Evolutionary conservation across 768 basidiomycete species (phyloP), one percentile per base, ranked within the genome.

Genomic region (Naganishia onofrii): DNA sequence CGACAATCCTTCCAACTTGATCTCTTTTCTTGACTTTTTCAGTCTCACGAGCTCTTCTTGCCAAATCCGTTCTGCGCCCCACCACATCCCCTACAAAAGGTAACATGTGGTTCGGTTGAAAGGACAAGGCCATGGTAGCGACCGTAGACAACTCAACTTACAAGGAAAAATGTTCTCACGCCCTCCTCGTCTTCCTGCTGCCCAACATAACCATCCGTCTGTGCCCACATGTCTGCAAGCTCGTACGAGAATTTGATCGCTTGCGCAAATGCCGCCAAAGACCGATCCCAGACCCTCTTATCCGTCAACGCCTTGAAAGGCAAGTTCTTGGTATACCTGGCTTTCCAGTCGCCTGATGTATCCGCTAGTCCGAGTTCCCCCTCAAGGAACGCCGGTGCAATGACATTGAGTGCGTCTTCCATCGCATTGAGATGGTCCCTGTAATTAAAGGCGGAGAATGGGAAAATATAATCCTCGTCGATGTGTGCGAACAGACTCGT

Each of bases 161-260:
- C 60, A 17, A 63, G 28, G 21, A 63, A 63, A 29, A 42, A 63
- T 44, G 60, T 63, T 36, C 60, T 63, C 21, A 42, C 23, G 23
- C 42, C 38, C 28, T 63, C 60, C 26, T 63, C 60, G 12, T 34
- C 60, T 44, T 63, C 60, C 26, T 42, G 36, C 60, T 63, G 60
- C 3, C 60, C 60, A 29, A 63, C 26, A 28, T 63, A 63, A 15
- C 60, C 60, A 28, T 63, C 60, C 21, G 60, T 63, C 23, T 63
- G 60, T 2, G 60, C 38, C 60, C 60, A 63, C 60, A 63, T 63
- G n/a, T 63, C 60, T n/a, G 60, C 60, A 12, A 63, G 38, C 60
- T 63, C 60, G 26, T 63, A 63, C 36, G 60, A 44, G 26, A 63
- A 63, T 29, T 63, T 63, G 60, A 63, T 34, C 26, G 60, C 60